phyloP scores from a whole-genome alignment of 2,329 filamentous ascomycete genomes.

The Sarocladiaceae sp. region DNA sequence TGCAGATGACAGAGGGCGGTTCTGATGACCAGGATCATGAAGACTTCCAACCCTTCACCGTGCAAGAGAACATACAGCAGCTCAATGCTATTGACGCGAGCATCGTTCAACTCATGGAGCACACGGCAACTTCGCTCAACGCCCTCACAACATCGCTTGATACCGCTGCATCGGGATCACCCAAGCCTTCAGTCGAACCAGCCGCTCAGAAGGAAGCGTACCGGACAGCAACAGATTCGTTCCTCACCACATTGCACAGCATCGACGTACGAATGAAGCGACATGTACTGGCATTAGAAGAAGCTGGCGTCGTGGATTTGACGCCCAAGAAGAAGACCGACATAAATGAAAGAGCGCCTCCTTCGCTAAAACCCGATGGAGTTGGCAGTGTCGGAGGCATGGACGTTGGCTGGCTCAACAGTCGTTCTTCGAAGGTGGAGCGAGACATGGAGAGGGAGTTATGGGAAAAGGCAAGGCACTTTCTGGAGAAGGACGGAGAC shows the following conservation, averaged over 20 bases:
- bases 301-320: slow-evolving; percentile 68
- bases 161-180: slow-evolving; percentile 13
- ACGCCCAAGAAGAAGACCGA: slow-evolving; percentile 27
- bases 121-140: slow-evolving; percentile 43
- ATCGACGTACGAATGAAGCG: slow-evolving; percentile 69
- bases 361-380: slow-evolving; percentile 48
- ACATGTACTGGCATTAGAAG: slow-evolving; percentile 70
- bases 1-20: not conserved
- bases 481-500: slow-evolving; percentile 29
- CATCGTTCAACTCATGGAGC: slow-evolving; percentile 33
- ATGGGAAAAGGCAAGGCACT: slow-evolving; percentile 46
- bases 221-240: slow-evolving; percentile 58
- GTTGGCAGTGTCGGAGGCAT: slow-evolving; percentile 55
- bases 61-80: slow-evolving; percentile 75
- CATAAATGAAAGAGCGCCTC: slow-evolving; percentile 28
- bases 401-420: slow-evolving; percentile 88
- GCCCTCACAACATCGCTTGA: slow-evolving; percentile 33
- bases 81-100: slow-evolving; percentile 73
- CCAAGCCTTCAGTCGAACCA: slow-evolving; percentile 30
- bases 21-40: slow-evolving; percentile 13
- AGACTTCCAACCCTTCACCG: slow-evolving; percentile 55
- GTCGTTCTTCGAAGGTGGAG: slow-evolving; percentile 75
- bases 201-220: slow-evolving; percentile 52
- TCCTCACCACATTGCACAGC: slow-evolving; percentile 68
- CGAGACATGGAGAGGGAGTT: slow-evolving; percentile 81